These are phyloP conservation scores for Ogataea nakhonphanomensis DNA, from an alignment of 805 yeast genomes.

Conservation along the genomic window DNA sequence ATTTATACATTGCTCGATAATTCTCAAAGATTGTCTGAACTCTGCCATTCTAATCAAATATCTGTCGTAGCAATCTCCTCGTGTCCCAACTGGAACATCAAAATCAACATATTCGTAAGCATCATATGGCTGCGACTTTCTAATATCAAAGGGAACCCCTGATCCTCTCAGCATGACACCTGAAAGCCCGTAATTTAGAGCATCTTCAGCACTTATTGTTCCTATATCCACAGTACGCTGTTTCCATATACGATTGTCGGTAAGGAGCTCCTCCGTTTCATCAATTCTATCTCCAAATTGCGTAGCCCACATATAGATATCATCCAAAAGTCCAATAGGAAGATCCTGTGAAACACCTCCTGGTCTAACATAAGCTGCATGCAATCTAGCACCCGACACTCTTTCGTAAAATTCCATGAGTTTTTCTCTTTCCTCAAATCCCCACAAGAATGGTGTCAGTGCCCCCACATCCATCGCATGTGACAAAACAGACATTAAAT, in stretches of 20 bases:
- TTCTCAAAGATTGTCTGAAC: conserved; percentile 86
- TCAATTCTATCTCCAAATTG: conserved; percentile 92
- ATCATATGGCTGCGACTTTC: conserved; percentile 86
- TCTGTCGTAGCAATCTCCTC: conserved; percentile 91
- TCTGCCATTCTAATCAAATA: conserved; percentile 87
- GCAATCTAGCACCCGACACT: conserved; percentile 87
- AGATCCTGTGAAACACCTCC: conserved; percentile 90
- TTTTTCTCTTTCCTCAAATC: conserved; percentile 90
- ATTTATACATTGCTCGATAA: conserved; percentile 85
- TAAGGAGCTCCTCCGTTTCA: conserved; percentile 83
- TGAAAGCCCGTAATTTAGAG: conserved; percentile 71
- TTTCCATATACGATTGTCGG: conserved; percentile 91
- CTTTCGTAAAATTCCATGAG: conserved; percentile 90
- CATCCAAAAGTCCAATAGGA: conserved; percentile 83
- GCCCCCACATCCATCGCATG: conserved; percentile 97
- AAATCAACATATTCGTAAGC: conserved; percentile 85
- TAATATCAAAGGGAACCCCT: conserved; percentile 81
- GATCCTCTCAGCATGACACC: conserved; percentile 93
- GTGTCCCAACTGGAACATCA: conserved; percentile 80
- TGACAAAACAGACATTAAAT: conserved; percentile 79
- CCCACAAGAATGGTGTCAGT: conserved; percentile 89
- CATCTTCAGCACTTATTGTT: conserved; percentile 80
- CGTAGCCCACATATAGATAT: conserved; percentile 94
- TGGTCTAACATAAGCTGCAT: conserved; percentile 84
- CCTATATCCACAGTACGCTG: conserved; percentile 82